Conservation (phyloP, 1,139 yeast species). For the Pneumocystis canis region DNA sequence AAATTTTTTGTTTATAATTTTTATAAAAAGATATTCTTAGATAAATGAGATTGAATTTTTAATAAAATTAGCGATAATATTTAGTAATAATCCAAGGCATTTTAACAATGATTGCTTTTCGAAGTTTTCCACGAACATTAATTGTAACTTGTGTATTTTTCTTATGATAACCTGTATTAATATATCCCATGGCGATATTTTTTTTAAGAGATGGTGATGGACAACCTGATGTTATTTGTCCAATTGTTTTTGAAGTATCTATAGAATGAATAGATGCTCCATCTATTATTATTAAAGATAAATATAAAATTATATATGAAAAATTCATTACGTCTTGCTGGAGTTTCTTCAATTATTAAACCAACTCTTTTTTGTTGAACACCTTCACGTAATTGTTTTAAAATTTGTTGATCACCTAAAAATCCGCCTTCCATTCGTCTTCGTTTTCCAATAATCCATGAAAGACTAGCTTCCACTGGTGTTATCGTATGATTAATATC, state of each 20-base stretch:
- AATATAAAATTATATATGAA: background rate
- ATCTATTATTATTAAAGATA: conserved; percentile 23
- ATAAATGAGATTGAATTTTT: background rate
- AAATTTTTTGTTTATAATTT: no score
- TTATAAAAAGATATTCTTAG: no score
- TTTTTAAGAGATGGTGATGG: conserved; percentile 68
- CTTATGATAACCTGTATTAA: conserved; percentile 58
- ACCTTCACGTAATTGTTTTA: conserved; percentile 50
- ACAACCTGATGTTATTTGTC: conserved; percentile 76
- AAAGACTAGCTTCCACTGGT: conserved; percentile 75
- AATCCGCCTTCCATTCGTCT: conserved; percentile 51
- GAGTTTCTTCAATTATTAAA: conserved; percentile 57
- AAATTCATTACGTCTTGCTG: conserved; percentile 44
- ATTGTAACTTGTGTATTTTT: conserved; percentile 61
- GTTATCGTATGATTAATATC: conserved; percentile 70
- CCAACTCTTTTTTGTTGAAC: conserved; percentile 63
- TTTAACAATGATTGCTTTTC: conserved; percentile 59
- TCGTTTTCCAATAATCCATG: conserved; percentile 77
- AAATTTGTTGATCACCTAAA: conserved; percentile 62
- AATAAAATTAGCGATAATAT: conserved; percentile 37
- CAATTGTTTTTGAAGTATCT: conserved; percentile 16
- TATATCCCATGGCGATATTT: conserved; percentile 85
- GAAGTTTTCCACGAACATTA: conserved; percentile 68
- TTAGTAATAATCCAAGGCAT: conserved; percentile 72
- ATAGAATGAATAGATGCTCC: conserved; percentile 50